Base-by-base conservation (phyloP, 352 stramenopile species). In the Albugo laibachii region DNA sequence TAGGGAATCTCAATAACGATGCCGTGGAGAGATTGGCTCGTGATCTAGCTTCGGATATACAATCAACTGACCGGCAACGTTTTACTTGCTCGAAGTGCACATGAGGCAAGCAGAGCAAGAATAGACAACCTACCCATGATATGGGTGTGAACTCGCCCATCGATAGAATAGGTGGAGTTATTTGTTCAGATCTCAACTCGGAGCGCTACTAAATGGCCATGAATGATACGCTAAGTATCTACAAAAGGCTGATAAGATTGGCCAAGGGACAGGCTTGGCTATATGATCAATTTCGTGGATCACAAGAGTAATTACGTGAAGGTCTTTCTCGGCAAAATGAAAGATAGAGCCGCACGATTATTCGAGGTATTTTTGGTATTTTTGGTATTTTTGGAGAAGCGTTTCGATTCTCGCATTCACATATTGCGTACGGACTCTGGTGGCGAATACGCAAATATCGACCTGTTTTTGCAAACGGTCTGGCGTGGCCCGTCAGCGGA, bases 71-170 rank as follows among this genome's bases (percentile, higher is more conserved):
- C 11, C n/a, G 2, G 10, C 31, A 37, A 21, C 43, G 56, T 1
- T 38, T 10, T 0, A 57, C 45, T 4, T 57, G 55, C 36, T 15
- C 57, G 0, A 48, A 45, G 0, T 61, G 50, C 31, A 46, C 50
- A 12, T 0, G 52, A 36, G 50, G 41, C 0, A 61, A 61, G 13
- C 42, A 57, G 8, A 43, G 16, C 38, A 43, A 43, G 3, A 43
- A 24, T 43, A 3, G 38, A 43, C 38, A 43, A 24, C 20, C 8
- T 43, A 24, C 38, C 8, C 38, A 24, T 10, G 8, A 8, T 24
- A 24, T 8, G 3, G 38, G 38, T 3, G 8, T 8, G 8, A 43
- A 43, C 20, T 19, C 3, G 3, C 38, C 38, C 8, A 43, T 43
- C 8, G 38, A 43, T 8, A 3, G 38, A 43, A 43, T 43, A 10